Evolutionary conservation across 1,284 basidiomycete species (phyloP).

Genomic region (Kalmanozyma brasiliensis): DNA sequence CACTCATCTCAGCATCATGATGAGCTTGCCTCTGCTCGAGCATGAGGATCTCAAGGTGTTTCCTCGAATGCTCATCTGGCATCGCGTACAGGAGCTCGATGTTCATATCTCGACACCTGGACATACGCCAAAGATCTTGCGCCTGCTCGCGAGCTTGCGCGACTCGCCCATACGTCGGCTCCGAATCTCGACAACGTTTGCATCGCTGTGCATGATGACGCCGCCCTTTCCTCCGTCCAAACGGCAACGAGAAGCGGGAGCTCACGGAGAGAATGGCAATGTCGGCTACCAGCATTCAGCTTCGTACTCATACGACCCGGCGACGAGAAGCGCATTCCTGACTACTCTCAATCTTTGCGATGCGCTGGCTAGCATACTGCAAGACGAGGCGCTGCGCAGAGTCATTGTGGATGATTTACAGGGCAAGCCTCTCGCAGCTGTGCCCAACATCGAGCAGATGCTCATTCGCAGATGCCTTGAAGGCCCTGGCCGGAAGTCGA

Average conservation of each 20-base stretch:
- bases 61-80: constrained; percentile 57
- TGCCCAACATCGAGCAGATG: constrained; percentile 15
- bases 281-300: background rate
- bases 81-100: constrained; percentile 61
- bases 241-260: constrained; percentile 24
- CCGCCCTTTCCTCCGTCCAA: constrained; percentile 45
- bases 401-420: constrained; percentile 39
- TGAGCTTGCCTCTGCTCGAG: constrained; percentile 60
- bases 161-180: constrained; percentile 53
- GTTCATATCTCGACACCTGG: constrained; percentile 53
- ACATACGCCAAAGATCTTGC: constrained; percentile 50
- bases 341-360: constrained; percentile 33
- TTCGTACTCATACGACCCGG: background rate
- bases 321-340: background rate
- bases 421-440: constrained; percentile 26
- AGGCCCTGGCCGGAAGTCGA: background rate
- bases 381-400: constrained; percentile 18
- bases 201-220: constrained; percentile 53
- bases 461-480: constrained; percentile 22
- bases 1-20: constrained; percentile 55
- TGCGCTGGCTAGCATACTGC: constrained; percentile 21
- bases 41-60: constrained; percentile 61
- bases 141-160: constrained; percentile 46
- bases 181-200: constrained; percentile 57
- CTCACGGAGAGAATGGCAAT: background rate